phyloP scores from a whole-genome alignment of 192 early-diverging fungal genomes.

The Glomus cerebriforme region DNA sequence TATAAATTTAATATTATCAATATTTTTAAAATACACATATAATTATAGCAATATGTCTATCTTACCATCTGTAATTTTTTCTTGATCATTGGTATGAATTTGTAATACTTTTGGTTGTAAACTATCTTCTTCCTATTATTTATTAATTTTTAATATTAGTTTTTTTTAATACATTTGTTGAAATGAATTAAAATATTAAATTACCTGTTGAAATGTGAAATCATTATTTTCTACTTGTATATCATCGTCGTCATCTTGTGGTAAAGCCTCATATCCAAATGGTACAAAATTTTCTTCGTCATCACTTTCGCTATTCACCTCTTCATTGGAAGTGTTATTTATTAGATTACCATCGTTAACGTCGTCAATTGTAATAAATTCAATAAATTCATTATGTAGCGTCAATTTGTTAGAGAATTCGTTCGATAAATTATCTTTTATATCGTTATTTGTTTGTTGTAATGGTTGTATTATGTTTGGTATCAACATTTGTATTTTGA shows the following conservation, averaged over 20 bases:
- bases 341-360: background rate
- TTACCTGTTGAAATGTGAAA: background rate
- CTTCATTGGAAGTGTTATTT: background rate
- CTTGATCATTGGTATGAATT: background rate
- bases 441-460: no score
- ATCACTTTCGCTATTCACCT: background rate
- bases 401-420: no score
- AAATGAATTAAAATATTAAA: background rate
- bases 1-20: background rate
- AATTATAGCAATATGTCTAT: background rate
- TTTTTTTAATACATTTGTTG: background rate
- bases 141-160: background rate
- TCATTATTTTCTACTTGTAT: background rate
- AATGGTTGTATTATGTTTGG: no score
- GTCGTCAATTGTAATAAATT: background rate
- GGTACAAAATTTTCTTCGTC: background rate
- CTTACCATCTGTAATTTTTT: constrained; percentile 9
- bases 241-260: background rate
- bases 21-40: background rate
- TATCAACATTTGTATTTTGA: no score
- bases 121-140: background rate
- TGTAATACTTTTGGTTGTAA: constrained; percentile 7
- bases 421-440: no score
- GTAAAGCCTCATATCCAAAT: background rate
- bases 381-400: background rate